Conservation (phyloP, 148 eudicot genomes). For the Fagopyrum esculentum region DNA sequence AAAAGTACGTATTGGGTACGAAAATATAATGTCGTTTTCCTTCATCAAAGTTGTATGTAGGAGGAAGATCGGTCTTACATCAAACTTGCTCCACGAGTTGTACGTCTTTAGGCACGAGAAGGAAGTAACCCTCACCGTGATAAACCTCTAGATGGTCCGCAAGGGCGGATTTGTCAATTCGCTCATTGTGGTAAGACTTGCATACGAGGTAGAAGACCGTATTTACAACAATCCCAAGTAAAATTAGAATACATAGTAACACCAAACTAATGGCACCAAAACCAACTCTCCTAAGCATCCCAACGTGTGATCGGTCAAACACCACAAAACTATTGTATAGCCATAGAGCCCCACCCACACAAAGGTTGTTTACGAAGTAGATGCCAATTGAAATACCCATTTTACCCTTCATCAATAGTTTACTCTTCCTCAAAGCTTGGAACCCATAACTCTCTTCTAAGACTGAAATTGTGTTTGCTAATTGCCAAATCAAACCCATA, state of each 20-base stretch:
- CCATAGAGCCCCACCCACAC: neutral
- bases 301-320: conserved; percentile 21
- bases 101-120: neutral
- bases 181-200: conserved; percentile 56
- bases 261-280: conserved; percentile 30
- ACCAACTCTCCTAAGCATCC: conserved; percentile 19
- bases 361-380: neutral
- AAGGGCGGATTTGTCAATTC: conserved; percentile 44
- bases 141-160: conserved; percentile 55
- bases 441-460: conserved; percentile 13
- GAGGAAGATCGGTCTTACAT: neutral
- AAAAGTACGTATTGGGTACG: no score
- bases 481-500: conserved; percentile 11
- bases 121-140: conserved; percentile 34
- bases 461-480: conserved; percentile 6
- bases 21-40: no score
- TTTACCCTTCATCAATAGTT: conserved; percentile 8
- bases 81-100: conserved; percentile 2
- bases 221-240: conserved; percentile 42
- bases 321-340: conserved; percentile 1
- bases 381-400: conserved; percentile 6
- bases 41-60: no score
- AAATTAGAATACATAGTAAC: conserved; percentile 22
- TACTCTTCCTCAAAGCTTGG: conserved; percentile 6
- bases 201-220: conserved; percentile 58